phyloP scores from a whole-genome alignment of 2,329 filamentous ascomycete genomes.

The Harringtonia aguacate region DNA sequence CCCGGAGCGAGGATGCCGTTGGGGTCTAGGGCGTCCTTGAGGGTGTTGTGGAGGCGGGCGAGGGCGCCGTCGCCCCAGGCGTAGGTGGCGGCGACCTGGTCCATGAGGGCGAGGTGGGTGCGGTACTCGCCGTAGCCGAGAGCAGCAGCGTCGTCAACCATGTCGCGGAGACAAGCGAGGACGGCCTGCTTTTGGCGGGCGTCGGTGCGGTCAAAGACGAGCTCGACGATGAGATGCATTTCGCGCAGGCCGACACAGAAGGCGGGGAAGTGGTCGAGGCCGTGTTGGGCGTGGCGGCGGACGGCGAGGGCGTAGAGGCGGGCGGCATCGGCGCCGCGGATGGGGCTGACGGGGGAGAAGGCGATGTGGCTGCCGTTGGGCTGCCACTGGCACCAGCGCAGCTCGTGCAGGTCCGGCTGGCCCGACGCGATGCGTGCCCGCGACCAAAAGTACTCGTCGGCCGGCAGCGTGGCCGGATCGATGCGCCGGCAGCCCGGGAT shows the following conservation, averaged over 20 bases:
- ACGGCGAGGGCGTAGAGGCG: constrained; percentile 24
- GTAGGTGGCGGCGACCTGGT: constrained; percentile 31
- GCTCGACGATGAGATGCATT: constrained; percentile 23
- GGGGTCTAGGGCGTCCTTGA: constrained; percentile 32
- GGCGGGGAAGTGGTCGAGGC: constrained; percentile 28
- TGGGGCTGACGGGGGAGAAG: constrained; percentile 33
- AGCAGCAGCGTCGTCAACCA: constrained; percentile 26
- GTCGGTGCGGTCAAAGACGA: constrained; percentile 20
- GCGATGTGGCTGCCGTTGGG: constrained; percentile 31
- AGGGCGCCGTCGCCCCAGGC: constrained; percentile 28
- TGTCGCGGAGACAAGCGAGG: constrained; percentile 17
- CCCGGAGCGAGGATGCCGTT: constrained; percentile 22
- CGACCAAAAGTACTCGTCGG: constrained; percentile 13
- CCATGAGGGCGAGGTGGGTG: constrained; percentile 32
- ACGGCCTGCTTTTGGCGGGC: constrained; percentile 14
- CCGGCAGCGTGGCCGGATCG: constrained; percentile 13
- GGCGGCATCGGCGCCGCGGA: constrained; percentile 28
- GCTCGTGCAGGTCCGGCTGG: constrained; percentile 17
- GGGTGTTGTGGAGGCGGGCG: constrained; percentile 27
- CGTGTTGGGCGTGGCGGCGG: constrained; percentile 20
- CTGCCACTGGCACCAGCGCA: constrained; percentile 30
- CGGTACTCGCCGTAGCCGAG: constrained; percentile 32
- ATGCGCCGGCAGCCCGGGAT: constrained; percentile 19
- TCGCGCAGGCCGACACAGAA: constrained; percentile 26
- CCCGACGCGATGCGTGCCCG: constrained; percentile 8